A percentile compares a stretch with the other conserved stretches of the same genome.
Evolutionary conservation across 1,284 basidiomycete genomes (phyloP).

Genomic region (Ustilago sp.): DNA sequence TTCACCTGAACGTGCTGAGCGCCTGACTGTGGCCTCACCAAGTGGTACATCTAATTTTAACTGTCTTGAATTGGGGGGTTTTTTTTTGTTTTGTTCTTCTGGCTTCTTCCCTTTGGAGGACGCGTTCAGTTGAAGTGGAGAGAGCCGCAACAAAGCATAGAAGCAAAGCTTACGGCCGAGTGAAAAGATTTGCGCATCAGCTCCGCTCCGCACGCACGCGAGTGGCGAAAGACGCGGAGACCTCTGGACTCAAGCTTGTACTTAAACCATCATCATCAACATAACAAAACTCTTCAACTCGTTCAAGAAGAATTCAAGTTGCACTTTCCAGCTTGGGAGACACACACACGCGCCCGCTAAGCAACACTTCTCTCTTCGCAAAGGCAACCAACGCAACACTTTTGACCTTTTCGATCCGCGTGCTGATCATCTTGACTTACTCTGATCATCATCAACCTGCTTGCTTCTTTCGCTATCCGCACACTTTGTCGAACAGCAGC

Average conservation of each 20-base stretch:
- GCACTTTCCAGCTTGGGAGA: not conserved
- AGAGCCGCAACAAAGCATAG: no score
- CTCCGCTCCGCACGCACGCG: no score
- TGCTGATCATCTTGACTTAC: not conserved
- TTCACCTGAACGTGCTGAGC: no score
- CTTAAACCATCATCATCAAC: no score
- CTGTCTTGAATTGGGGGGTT: not conserved
- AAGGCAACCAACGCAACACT: conserved; percentile 1
- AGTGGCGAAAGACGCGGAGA: no score
- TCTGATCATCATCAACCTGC: not conserved
- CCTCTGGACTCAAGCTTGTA: no score
- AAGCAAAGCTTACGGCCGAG: no score
- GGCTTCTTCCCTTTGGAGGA: conserved; percentile 30
- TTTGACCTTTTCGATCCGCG: conserved; percentile 8
- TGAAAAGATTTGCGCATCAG: no score
- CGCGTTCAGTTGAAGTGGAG: conserved; percentile 3
- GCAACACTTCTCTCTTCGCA: conserved; percentile 23
- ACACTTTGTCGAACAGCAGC: not conserved
- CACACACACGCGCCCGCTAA: conserved; percentile 12
- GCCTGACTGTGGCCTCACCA: no score
- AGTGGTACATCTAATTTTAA: no score
- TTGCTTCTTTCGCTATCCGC: not conserved
- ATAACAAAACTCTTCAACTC: no score
- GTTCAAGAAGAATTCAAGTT: conserved; percentile 19
- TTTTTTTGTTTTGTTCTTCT: conserved; percentile 45